These are phyloP conservation scores for Aspergillus calidoustus DNA, from an alignment of 2,329 filamentous ascomycete genomes.

Conservation along the genomic window DNA sequence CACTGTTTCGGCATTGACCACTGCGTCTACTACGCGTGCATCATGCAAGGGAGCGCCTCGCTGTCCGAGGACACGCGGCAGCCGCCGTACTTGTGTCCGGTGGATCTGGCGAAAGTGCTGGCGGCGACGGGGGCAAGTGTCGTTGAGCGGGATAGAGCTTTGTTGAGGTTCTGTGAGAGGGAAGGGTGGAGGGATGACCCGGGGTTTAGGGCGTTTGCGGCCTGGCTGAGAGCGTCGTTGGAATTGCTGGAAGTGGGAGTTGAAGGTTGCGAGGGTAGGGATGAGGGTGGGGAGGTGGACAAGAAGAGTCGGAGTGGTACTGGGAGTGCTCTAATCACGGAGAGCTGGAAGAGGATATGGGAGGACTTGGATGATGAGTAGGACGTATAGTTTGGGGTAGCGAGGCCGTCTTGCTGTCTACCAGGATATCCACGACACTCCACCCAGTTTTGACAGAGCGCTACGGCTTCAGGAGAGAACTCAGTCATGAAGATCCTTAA, in stretches of 20 bases:
- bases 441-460: no score
- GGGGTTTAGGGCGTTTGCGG: slow-evolving; percentile 2
- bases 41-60: slow-evolving; percentile 18
- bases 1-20: slow-evolving; percentile 71
- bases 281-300: background rate
- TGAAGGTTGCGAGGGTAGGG: no score
- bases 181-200: background rate
- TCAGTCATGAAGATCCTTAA: no score
- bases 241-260: no score
- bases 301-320: background rate
- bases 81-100: slow-evolving; percentile 18
- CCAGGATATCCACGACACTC: no score
- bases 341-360: background rate
- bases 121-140: slow-evolving; percentile 1
- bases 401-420: no score
- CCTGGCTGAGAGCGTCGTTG: slow-evolving; percentile 6
- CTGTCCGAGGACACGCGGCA: slow-evolving; percentile 14
- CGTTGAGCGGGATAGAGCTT: background rate
- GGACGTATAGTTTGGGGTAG: no score
- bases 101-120: slow-evolving; percentile 13
- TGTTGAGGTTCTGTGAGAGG: slow-evolving; percentile 9
- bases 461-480: no score
- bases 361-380: background rate
- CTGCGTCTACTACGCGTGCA: slow-evolving; percentile 49
- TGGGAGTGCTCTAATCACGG: background rate